Evolutionary conservation across 768 basidiomycete genomes (phyloP).

Genomic region (Auriscalpium vulgare): DNA sequence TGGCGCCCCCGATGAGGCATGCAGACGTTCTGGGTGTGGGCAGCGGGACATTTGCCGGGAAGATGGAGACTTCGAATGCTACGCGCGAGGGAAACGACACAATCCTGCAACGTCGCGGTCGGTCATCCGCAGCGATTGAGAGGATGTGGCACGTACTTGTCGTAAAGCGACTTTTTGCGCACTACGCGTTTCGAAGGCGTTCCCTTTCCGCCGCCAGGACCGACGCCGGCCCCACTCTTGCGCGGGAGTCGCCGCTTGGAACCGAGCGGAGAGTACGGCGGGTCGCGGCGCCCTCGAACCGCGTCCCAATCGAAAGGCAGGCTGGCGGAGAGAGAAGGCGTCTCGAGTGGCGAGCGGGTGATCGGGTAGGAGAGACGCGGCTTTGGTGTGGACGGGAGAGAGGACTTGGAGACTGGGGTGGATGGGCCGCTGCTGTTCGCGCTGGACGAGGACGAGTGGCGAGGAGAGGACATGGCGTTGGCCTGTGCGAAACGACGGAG

Average conservation of each 20-base stretch:
- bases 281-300: conserved; percentile 56
- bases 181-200: conserved; percentile 47
- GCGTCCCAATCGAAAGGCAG: conserved; percentile 86
- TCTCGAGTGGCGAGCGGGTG: conserved; percentile 52
- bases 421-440: conserved; percentile 18
- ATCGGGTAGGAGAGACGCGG: conserved; percentile 37
- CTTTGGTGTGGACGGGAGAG: conserved; percentile 33
- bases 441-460: conserved; percentile 15
- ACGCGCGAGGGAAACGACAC: conserved; percentile 61
- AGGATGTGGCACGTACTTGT: conserved; percentile 38
- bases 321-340: conserved; percentile 70
- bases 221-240: conserved; percentile 26
- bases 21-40: conserved; percentile 62
- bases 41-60: conserved; percentile 74
- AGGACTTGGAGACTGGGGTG: conserved; percentile 22
- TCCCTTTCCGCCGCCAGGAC: conserved; percentile 14
- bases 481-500: conserved; percentile 51
- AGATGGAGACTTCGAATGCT: conserved; percentile 72
- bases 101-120: conserved; percentile 32
- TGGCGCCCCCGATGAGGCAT: conserved; percentile 49
- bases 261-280: conserved; percentile 64
- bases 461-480: conserved; percentile 33
- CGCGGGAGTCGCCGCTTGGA: conserved; percentile 33
- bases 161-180: conserved; percentile 55
- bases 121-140: background rate